Percentiles rank a stretch among this genome's conserved stretches.
phyloP scores from a whole-genome alignment of 768 basidiomycete genomes.

The Boletus tylopilopsis region DNA sequence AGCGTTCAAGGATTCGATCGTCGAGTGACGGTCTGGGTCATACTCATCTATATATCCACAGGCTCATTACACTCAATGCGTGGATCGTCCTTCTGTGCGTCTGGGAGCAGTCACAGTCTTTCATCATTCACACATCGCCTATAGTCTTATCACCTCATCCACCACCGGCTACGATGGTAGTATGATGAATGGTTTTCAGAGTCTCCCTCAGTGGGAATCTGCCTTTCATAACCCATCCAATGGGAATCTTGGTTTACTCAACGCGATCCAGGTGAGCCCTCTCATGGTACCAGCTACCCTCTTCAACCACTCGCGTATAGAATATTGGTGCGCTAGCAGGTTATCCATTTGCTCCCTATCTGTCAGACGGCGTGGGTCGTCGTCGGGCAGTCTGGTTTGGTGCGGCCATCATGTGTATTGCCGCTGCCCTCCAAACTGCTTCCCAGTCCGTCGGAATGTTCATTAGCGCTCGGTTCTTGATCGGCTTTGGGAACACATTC shows the following conservation, averaged over 20 bases:
- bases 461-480: slow-evolving; percentile 75
- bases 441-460: slow-evolving; percentile 72
- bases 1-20: slow-evolving; percentile 4
- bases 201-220: slow-evolving; percentile 55
- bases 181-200: slow-evolving; percentile 81
- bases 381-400: slow-evolving; percentile 63
- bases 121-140: background rate
- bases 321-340: slow-evolving; percentile 68
- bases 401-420: slow-evolving; percentile 66
- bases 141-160: slow-evolving; percentile 68
- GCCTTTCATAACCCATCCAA: slow-evolving; percentile 60
- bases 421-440: slow-evolving; percentile 65
- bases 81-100: slow-evolving; percentile 69
- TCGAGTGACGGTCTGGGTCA: too few species aligned
- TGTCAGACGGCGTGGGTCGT: slow-evolving; percentile 72
- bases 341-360: slow-evolving; percentile 66
- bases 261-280: slow-evolving; percentile 61
- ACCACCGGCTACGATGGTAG: slow-evolving; percentile 75
- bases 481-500: slow-evolving; percentile 75
- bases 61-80: slow-evolving; percentile 58
- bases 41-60: slow-evolving; percentile 21
- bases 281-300: background rate
- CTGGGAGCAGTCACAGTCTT: background rate
- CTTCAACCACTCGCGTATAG: slow-evolving; percentile 31
- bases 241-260: slow-evolving; percentile 60